A percentile compares a stretch with the other conserved stretches of the same genome.
These are phyloP conservation scores for Myxozyma nipponensis DNA, from an alignment of 805 yeast genomes.

Conservation along the genomic window DNA sequence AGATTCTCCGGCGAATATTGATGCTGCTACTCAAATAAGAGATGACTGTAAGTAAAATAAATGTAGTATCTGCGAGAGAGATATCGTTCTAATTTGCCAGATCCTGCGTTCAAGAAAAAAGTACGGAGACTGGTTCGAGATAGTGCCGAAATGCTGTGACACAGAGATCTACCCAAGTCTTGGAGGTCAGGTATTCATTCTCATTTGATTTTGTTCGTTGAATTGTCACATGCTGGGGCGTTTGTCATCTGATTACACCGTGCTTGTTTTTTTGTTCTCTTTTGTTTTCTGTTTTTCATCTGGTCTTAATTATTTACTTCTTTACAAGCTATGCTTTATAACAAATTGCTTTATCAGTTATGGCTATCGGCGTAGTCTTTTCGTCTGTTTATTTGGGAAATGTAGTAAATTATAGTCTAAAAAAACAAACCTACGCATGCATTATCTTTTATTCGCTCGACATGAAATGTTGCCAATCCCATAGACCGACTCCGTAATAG, in stretches of 20 bases:
- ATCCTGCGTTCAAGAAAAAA: constrained; percentile 56
- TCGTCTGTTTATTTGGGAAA: no score
- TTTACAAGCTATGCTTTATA: no score
- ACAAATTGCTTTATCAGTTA: no score
- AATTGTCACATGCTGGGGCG: neutral
- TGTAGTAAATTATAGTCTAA: neutral
- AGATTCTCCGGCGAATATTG: constrained; percentile 90
- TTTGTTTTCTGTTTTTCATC: neutral
- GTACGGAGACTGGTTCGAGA: constrained; percentile 53
- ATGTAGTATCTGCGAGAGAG: neutral
- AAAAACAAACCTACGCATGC: neutral
- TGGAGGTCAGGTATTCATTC: neutral
- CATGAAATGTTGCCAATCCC: constrained; percentile 9
- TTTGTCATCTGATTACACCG: neutral
- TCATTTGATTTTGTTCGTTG: neutral
- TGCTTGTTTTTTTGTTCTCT: neutral
- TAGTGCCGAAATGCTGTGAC: constrained; percentile 25
- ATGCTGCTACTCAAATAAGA: constrained; percentile 80
- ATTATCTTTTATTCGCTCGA: neutral
- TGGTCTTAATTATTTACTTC: no score
- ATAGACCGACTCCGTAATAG: constrained; percentile 2
- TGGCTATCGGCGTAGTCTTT: no score
- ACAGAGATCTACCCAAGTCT: neutral
- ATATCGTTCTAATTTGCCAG: constrained; percentile 8
- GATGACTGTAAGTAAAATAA: constrained; percentile 58